Evolutionary conservation across 176 grass and related monocot species (phyloP).

Genomic region (Rhynchospora tenuis): DNA sequence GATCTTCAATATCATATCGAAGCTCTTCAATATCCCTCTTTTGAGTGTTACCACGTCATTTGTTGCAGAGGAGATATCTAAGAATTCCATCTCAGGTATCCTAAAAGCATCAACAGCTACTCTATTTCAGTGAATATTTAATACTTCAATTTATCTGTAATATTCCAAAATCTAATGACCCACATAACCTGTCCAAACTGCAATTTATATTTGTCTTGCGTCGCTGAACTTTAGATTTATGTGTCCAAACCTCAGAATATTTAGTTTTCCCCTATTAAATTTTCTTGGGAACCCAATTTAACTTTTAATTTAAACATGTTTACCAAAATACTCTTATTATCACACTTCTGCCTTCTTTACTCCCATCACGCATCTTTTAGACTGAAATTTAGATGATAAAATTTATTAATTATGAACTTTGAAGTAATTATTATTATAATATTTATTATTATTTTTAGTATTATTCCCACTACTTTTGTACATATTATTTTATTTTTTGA

Average conservation of each 20-base stretch:
- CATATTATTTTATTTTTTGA: too few species aligned
- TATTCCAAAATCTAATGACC: background rate
- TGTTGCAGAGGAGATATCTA: conserved; percentile 73
- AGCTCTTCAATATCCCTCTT: conserved; percentile 65
- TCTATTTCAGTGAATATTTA: conserved; percentile 8
- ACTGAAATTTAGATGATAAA: background rate
- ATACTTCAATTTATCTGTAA: background rate
- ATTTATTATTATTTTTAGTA: too few species aligned
- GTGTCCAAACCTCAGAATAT: background rate
- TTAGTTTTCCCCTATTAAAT: conserved; percentile 15
- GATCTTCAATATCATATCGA: conserved; percentile 70
- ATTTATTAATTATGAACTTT: background rate
- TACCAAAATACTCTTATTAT: background rate
- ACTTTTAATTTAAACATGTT: background rate
- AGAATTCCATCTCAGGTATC: conserved; percentile 30
- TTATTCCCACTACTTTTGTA: too few species aligned
- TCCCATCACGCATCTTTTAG: background rate
- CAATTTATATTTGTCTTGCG: conserved; percentile 21
- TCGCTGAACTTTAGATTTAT: background rate
- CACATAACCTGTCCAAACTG: background rate
- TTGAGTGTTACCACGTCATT: conserved; percentile 80
- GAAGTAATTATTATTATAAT: too few species aligned
- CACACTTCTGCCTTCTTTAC: background rate
- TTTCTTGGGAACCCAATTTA: background rate
- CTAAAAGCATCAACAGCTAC: background rate